Evolutionary conservation across 768 basidiomycete genomes (phyloP).

Genomic region (Kwoniella dejecticola): DNA sequence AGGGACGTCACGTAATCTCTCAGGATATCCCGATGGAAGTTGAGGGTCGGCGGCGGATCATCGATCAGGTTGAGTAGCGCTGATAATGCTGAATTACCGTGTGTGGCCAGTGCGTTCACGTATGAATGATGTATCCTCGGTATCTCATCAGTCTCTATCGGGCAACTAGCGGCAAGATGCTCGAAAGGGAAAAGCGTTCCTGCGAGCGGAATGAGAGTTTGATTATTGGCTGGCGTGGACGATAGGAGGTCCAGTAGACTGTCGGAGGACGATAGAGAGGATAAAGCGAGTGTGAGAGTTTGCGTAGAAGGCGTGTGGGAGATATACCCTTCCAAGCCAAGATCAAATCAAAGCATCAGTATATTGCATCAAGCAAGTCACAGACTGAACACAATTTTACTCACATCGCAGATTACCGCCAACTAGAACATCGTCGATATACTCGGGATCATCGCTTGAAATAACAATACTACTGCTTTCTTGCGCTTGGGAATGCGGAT

Average conservation of each 20-base stretch:
- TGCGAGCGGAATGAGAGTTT: constrained; percentile 33
- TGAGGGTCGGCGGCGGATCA: constrained; percentile 22
- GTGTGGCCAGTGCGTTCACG: constrained; percentile 26
- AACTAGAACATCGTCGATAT: neutral
- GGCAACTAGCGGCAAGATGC: neutral
- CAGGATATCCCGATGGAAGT: constrained; percentile 17
- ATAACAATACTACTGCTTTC: constrained; percentile 15
- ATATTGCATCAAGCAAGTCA: no score
- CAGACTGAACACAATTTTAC: no score
- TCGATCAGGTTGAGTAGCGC: constrained; percentile 36
- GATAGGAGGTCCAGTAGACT: constrained; percentile 42
- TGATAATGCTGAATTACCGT: constrained; percentile 32
- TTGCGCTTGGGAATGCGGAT: neutral
- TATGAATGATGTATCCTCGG: constrained; percentile 37
- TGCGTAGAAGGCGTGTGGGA: constrained; percentile 45
- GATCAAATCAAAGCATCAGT: no score
- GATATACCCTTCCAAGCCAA: constrained; percentile 41
- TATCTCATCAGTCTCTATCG: neutral
- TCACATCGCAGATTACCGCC: constrained; percentile 19
- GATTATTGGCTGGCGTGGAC: constrained; percentile 3
- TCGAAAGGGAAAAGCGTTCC: constrained; percentile 36
- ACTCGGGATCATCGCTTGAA: constrained; percentile 20
- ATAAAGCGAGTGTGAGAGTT: constrained; percentile 45
- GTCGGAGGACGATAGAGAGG: constrained; percentile 37
- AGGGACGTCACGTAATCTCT: constrained; percentile 19